A percentile compares a stretch with the other conserved stretches of the same genome.
Evolutionary conservation across 2,329 filamentous ascomycete species (phyloP).

Genomic region (Botrytis porri): DNA sequence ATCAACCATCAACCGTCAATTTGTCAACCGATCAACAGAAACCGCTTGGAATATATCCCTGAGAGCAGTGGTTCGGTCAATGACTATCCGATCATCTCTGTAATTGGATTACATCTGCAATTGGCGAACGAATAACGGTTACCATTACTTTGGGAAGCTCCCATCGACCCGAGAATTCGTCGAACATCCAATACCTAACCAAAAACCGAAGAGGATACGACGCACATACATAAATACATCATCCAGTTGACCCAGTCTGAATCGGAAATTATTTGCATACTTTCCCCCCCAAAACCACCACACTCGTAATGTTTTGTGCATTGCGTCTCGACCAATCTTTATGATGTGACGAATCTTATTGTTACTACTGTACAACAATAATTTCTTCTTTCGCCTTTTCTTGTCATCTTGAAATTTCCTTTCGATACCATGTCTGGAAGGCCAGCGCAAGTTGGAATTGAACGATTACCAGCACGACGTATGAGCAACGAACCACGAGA

Average conservation of each 20-base stretch:
- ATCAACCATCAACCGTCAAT: not conserved
- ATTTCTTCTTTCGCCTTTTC: constrained; percentile 15
- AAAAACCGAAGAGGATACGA: not conserved
- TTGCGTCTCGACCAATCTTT: constrained; percentile 25
- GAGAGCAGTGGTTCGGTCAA: constrained; percentile 1
- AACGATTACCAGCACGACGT: constrained; percentile 37
- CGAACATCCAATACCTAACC: not conserved
- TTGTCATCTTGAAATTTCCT: constrained; percentile 4
- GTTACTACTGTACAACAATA: constrained; percentile 24
- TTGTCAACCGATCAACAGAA: constrained; percentile 3
- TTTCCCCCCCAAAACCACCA: not conserved
- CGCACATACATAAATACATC: not conserved
- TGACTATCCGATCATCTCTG: not conserved
- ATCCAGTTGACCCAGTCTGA: not conserved
- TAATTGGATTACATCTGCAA: constrained; percentile 15
- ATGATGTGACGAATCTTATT: constrained; percentile 33
- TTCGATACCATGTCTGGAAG: constrained; percentile 34
- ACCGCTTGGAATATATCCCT: not conserved
- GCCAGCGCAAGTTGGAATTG: constrained; percentile 38
- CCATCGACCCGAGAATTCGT: constrained; percentile 3
- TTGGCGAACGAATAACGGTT: constrained; percentile 18
- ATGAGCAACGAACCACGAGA: constrained; percentile 63
- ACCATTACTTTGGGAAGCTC: constrained; percentile 7
- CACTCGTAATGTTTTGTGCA: constrained; percentile 27
- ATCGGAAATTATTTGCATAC: constrained; percentile 1